Conservation (phyloP, 2,329 filamentous ascomycete genomes). For the Trichoderma afroharzianum region DNA sequence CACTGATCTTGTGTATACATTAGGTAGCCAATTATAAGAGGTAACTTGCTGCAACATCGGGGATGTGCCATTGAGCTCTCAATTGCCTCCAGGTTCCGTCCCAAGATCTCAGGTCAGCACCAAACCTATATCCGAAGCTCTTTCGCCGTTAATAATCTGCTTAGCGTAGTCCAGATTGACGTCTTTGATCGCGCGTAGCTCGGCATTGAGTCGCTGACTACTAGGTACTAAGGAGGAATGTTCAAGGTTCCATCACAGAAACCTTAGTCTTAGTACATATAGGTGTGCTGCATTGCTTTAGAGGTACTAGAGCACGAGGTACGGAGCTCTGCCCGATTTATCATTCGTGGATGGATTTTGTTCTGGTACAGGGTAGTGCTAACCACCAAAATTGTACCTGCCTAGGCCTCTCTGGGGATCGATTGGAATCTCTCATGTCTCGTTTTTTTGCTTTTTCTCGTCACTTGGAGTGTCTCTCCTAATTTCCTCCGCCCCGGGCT, state of each 20-base stretch:
- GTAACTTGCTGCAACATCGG: not conserved
- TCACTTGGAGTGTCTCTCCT: not conserved
- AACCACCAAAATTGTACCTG: not conserved
- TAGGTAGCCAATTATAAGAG: not conserved
- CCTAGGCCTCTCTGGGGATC: not conserved
- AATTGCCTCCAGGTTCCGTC: not conserved
- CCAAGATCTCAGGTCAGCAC: not conserved
- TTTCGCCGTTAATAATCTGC: not conserved
- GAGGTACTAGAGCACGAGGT: no score
- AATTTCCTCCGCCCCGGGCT: not conserved
- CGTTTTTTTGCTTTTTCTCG: not conserved
- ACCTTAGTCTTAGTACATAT: not conserved
- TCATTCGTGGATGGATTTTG: no score
- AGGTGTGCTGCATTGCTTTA: not conserved
- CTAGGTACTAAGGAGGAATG: not conserved
- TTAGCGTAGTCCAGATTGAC: not conserved
- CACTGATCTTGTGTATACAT: not conserved
- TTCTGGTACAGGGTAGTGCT: no score
- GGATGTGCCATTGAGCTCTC: not conserved
- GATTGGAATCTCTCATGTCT: not conserved
- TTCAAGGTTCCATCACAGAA: not conserved
- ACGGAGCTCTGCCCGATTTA: no score
- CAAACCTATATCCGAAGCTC: not conserved
- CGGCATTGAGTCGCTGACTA: not conserved
- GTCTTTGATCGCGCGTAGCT: constrained; percentile 6